Percentiles rank a stretch among this genome's conserved stretches.
These are phyloP conservation scores for Neurospora sp. DNA, from an alignment of 2,329 filamentous ascomycete species.

Conservation along the genomic window DNA sequence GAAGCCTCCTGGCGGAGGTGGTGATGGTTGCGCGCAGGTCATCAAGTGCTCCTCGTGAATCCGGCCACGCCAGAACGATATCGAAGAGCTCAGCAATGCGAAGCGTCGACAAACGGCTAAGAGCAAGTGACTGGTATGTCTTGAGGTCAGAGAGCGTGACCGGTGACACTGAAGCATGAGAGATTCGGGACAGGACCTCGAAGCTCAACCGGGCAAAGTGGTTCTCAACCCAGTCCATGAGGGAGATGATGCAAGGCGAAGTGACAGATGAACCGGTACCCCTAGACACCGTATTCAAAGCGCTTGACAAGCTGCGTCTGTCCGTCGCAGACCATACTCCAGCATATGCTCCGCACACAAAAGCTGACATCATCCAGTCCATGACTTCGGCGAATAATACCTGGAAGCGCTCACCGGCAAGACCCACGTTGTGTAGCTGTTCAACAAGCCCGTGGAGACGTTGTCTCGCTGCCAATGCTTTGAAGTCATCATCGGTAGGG, in stretches of 20 bases:
- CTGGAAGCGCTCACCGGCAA: slow-evolving; percentile 60
- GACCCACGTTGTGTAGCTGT: slow-evolving; percentile 52
- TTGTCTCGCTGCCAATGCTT: slow-evolving; percentile 31
- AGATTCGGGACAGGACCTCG: slow-evolving; percentile 45
- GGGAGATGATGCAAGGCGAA: slow-evolving; percentile 45
- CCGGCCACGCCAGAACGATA: slow-evolving; percentile 67
- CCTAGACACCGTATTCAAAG: slow-evolving; percentile 17
- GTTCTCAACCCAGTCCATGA: slow-evolving; percentile 59
- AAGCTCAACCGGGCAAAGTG: slow-evolving; percentile 54
- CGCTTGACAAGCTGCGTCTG: slow-evolving; percentile 15
- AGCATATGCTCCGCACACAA: slow-evolving; percentile 51
- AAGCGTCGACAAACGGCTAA: slow-evolving; percentile 57
- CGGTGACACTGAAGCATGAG: slow-evolving; percentile 21
- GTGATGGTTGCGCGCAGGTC: slow-evolving; percentile 64
- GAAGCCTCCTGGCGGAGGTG: slow-evolving; percentile 55
- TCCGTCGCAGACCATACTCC: slow-evolving; percentile 46
- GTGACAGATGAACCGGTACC: slow-evolving; percentile 26
- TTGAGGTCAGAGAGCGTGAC: slow-evolving; percentile 48
- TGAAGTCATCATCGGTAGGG: slow-evolving; percentile 19
- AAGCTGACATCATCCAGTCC: slow-evolving; percentile 53
- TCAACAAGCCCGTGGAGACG: slow-evolving; percentile 47
- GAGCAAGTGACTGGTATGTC: slow-evolving; percentile 60
- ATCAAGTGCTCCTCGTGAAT: slow-evolving; percentile 59
- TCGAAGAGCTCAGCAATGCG: slow-evolving; percentile 67
- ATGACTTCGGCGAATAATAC: slow-evolving; percentile 63